Base-by-base conservation (phyloP, 306 rosid species). In the Gillenia trifoliata region DNA sequence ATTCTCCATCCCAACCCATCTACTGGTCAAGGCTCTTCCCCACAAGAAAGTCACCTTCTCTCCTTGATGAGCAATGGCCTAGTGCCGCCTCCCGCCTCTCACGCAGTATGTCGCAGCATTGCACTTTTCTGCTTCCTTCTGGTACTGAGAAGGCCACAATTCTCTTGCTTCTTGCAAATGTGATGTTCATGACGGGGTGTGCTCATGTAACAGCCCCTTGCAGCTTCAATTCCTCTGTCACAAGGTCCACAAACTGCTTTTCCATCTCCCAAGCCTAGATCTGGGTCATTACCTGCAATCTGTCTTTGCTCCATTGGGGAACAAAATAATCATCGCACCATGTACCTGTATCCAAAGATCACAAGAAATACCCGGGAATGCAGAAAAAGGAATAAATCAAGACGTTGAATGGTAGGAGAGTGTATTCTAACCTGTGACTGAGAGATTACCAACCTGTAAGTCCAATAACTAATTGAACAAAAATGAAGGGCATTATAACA, bases 261-360 rank as follows among this genome's bases (percentile, higher is more conserved):
- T 94, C 96, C 99, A 94, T 90, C 83, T 94, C 99, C 71, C 84
- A n/a, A n/a, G 90, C 89, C 84, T 92, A 92, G 84, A 68, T 91
- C 99, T 3, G 99, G 96, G 76, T 94, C 97, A 78, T 81, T 92
- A 67, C 95, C 93, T 95, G 8, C 99, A 94, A 85, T 94, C 99
- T 94, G 92, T n/a, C n/a, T n/a, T n/a, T n/a, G n/a, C n/a, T n/a
- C n/a, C n/a, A n/a, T 57, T 23, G 63, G 62, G 40, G 57, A 68
- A 55, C 79, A 80, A 8, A 72, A 68, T n/a, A 26, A n/a, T 67
- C 41, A 62, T 68, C 40, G 79, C 69, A 29, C n/a, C n/a, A n/a
- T n/a, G n/a, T n/a, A n/a, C n/a, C n/a, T n/a, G n/a, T n/a, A n/a
- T 25, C n/a, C 65, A 56, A 31, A 16, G 43, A 55, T 57, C 23